Conservation (phyloP, 768 basidiomycete species). For the Naematelia aurantialba region DNA sequence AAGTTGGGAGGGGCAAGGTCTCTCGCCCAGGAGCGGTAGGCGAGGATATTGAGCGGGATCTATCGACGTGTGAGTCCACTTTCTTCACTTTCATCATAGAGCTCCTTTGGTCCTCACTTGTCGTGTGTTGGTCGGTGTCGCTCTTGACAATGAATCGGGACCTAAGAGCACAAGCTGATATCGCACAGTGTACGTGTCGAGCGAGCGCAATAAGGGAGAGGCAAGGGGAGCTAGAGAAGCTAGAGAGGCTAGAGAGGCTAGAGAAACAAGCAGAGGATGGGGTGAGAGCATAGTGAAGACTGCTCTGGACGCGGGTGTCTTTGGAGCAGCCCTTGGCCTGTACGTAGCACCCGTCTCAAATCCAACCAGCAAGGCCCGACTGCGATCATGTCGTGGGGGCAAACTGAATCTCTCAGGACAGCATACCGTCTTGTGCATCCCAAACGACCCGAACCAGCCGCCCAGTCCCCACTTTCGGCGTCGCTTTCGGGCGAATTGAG, state of each 20-base stretch:
- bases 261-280: slow-evolving; percentile 9
- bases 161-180: background rate
- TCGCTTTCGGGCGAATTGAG: too few species aligned
- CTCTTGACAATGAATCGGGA: too few species aligned
- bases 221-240: background rate
- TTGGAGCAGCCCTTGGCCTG: slow-evolving; percentile 5
- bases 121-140: too few species aligned
- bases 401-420: background rate
- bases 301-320: slow-evolving; percentile 7
- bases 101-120: too few species aligned
- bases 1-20: background rate
- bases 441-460: background rate
- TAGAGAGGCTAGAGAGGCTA: background rate
- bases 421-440: background rate
- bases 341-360: too few species aligned
- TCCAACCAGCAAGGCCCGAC: too few species aligned
- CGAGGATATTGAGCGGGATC: background rate
- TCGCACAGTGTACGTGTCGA: background rate
- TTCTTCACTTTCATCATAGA: too few species aligned
- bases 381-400: too few species aligned
- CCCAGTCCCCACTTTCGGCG: too few species aligned
- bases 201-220: background rate
- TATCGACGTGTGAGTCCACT: background rate
- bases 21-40: background rate
- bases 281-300: slow-evolving; percentile 3